Evolutionary conservation across 2,329 filamentous ascomycete genomes (phyloP), one percentile per base, ranked within the genome.

Genomic region (Calonectria multiphialidica): DNA sequence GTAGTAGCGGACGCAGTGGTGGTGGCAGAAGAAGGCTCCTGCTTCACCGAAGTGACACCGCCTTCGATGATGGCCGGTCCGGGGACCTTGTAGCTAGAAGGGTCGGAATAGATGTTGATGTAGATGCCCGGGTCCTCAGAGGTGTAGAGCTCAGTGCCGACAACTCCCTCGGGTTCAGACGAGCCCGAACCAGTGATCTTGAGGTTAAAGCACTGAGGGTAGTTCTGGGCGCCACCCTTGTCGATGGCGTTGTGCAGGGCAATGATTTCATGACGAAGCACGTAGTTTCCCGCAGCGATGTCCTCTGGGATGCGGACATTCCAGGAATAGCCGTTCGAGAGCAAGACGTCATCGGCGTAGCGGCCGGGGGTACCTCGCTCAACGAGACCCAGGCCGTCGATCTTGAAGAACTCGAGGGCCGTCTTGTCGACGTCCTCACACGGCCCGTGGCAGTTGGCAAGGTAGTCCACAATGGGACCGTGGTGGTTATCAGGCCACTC

Each of bases 181-280:
- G 79, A 79, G 7, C 85, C 84, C 23, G 81, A 80, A 15, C 87
- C 86, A 18, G 82, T 84, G 68, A 89, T 82, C 76, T 86, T 83
- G 62, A 89, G 79, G 74, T 88, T 88, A 71, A 88, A 82, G 77
- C 88, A 90, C 81, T 89, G 86, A 13, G 88, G 87, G 75, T 90
- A 90, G 72, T 85, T 84, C 80, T 90, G 88, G 2, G 88, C 88
- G 57, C 85, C 85, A 7, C 83, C 76, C 35, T 76, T 64, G 45
- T 86, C 81, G 3, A 77, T 82, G 18, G 87, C 87, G 40, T 82
- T 84, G 81, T 90, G 88, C 6, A 90, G 85, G 23, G 86, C 88
- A 68, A 90, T 89, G 72, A 89, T 88, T 78, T 90, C 88, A 76
- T 90, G 87, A 9, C 88, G 87, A 44, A 90, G 83, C 59, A 90